These are phyloP conservation scores for Acarospora socialis DNA, from an alignment of 2,329 filamentous ascomycete species.

Conservation along the genomic window DNA sequence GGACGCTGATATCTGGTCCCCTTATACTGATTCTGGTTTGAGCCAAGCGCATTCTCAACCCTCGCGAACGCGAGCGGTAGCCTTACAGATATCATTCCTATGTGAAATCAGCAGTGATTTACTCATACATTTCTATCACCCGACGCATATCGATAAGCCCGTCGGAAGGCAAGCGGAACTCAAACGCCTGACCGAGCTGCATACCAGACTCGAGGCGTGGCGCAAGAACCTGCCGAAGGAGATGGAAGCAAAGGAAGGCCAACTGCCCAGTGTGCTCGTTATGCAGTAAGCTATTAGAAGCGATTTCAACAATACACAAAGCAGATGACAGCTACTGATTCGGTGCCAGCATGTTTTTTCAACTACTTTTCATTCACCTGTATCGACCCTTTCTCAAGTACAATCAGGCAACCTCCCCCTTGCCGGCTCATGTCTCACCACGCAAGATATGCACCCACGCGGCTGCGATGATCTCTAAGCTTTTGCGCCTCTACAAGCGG, in stretches of 20 bases:
- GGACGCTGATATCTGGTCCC: conserved; percentile 73
- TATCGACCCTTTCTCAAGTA: conserved; percentile 95
- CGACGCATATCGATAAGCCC: conserved; percentile 44
- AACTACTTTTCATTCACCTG: conserved; percentile 86
- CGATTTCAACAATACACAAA: conserved; percentile 5
- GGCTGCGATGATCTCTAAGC: conserved; percentile 76
- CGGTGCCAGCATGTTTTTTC: conserved; percentile 76
- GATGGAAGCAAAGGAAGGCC: conserved; percentile 77
- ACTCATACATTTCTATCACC: conserved; percentile 81
- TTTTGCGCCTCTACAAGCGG: conserved; percentile 89
- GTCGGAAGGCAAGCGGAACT: conserved; percentile 69
- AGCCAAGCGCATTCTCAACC: conserved; percentile 61
- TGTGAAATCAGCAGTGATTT: conserved; percentile 92
- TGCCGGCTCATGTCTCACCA: conserved; percentile 77
- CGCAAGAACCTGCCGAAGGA: conserved; percentile 69
- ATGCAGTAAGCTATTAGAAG: conserved; percentile 95
- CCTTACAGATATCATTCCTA: conserved; percentile 65
- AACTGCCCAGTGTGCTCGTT: conserved; percentile 65
- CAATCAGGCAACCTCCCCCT: conserved; percentile 61
- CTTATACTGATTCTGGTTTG: conserved; percentile 73
- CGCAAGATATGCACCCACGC: conserved; percentile 83
- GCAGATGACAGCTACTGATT: conserved; percentile 13
- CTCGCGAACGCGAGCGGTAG: conserved; percentile 66
- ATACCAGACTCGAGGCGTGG: conserved; percentile 83
- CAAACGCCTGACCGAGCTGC: conserved; percentile 84